Percentiles rank a stretch among this genome's conserved stretches.
Evolutionary conservation across 352 stramenopile genomes (phyloP).

Genomic region (Globisporangium nodosum): DNA sequence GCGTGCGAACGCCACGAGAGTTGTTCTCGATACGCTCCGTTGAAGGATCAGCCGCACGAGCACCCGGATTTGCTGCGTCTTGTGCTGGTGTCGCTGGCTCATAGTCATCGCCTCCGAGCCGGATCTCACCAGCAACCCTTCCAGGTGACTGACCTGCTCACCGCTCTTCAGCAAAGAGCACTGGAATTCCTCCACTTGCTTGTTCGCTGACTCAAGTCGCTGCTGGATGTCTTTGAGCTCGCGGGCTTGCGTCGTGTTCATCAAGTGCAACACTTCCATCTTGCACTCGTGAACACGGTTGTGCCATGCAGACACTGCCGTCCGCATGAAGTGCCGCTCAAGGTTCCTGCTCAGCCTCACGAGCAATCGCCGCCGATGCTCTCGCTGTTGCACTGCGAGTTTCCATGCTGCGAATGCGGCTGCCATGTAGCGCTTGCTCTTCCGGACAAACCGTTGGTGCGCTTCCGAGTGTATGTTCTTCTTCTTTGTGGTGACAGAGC

Average conservation of each 20-base stretch:
- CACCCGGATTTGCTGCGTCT: background rate
- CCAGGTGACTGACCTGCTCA: background rate
- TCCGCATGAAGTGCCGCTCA: slow-evolving; percentile 13
- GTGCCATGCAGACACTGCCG: slow-evolving; percentile 21
- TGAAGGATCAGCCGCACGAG: background rate
- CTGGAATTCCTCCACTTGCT: slow-evolving; percentile 4
- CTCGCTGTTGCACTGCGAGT: background rate
- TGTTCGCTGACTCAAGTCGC: background rate
- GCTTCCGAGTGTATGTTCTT: slow-evolving; percentile 4
- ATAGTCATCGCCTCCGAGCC: background rate
- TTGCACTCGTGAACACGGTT: background rate
- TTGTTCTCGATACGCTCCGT: background rate
- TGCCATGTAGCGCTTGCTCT: background rate
- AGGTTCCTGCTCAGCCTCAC: background rate
- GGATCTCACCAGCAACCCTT: background rate
- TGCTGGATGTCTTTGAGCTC: background rate
- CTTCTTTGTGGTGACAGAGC: slow-evolving; percentile 8
- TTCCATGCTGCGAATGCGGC: background rate
- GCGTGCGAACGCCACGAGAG: slow-evolving; percentile 12
- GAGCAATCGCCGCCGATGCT: background rate
- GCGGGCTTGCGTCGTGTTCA: background rate
- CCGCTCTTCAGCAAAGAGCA: background rate
- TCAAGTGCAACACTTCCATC: background rate
- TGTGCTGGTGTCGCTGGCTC: background rate
- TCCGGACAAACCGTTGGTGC: background rate